phyloP scores from a whole-genome alignment of 805 yeast species.

The Nakazawaea holstii region DNA sequence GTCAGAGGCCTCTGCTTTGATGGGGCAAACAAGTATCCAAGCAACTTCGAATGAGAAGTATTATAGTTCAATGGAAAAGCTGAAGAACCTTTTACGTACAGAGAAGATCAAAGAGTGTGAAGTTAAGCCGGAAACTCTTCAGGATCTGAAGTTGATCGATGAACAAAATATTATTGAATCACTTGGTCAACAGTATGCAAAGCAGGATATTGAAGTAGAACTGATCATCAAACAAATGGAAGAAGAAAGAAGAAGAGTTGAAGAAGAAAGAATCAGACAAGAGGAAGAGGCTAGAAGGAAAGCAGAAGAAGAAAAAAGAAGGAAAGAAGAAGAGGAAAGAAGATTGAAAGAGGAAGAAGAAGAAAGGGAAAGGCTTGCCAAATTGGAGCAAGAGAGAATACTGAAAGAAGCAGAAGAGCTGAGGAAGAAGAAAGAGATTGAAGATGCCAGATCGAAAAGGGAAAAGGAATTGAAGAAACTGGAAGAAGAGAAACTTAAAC shows the following conservation, averaged over 20 bases:
- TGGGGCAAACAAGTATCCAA: not conserved
- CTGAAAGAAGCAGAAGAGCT: constrained; percentile 8
- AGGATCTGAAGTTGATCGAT: no score
- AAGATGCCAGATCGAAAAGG: constrained; percentile 17
- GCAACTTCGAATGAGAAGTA: constrained; percentile 9
- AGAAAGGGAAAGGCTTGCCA: constrained; percentile 18
- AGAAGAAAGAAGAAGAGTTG: constrained; percentile 14
- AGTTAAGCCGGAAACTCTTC: no score
- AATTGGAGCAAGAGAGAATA: constrained; percentile 18
- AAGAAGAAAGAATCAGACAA: constrained; percentile 9
- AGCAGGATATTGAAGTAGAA: constrained; percentile 13
- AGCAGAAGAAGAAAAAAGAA: constrained; percentile 16
- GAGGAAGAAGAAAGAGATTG: constrained; percentile 13
- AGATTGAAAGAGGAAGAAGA: constrained; percentile 18
- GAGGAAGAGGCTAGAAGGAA: constrained; percentile 14
- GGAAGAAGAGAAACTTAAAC: constrained; percentile 14
- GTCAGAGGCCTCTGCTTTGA: not conserved
- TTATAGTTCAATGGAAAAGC: not conserved
- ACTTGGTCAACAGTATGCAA: constrained; percentile 6
- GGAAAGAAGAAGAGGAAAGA: constrained; percentile 20
- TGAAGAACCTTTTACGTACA: not conserved
- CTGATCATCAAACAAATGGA: constrained; percentile 10
- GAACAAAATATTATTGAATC: no score
- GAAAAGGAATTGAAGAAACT: constrained; percentile 20
- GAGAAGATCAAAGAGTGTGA: not conserved